Percentiles rank a stretch among this genome's conserved stretches.
phyloP scores from a whole-genome alignment of 306 rosid species.

The Lathyrus tuberosus region DNA sequence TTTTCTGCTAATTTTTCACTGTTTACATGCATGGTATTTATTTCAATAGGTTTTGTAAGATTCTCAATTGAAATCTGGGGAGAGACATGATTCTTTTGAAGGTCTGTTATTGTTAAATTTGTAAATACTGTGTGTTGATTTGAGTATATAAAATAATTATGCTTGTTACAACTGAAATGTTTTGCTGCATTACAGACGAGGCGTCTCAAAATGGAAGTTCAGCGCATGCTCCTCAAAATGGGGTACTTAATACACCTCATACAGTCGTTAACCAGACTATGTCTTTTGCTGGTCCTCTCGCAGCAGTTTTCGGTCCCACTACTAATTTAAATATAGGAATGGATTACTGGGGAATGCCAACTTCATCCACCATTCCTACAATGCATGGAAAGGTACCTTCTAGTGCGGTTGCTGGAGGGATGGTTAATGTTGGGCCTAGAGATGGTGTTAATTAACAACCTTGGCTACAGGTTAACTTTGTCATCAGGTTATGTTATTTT shows the following conservation, averaged over 20 bases:
- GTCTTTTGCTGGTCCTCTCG: constrained; percentile 74
- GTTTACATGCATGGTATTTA: constrained; percentile 1
- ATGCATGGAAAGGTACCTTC: constrained; percentile 78
- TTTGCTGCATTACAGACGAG: constrained; percentile 57
- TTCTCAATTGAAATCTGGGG: constrained; percentile 80
- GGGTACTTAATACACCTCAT: constrained; percentile 69
- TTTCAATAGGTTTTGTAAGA: constrained; percentile 54
- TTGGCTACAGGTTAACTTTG: constrained; percentile 77
- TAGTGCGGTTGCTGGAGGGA: constrained; percentile 82
- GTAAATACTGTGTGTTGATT: constrained; percentile 26
- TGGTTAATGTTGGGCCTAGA: constrained; percentile 76
- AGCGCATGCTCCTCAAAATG: constrained; percentile 74
- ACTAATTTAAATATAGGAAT: constrained; percentile 96
- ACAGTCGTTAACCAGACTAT: constrained; percentile 69
- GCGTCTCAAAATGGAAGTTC: constrained; percentile 84
- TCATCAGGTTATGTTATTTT: constrained; percentile 24
- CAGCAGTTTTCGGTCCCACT: constrained; percentile 80
- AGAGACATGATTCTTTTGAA: constrained; percentile 84
- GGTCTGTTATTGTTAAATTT: constrained; percentile 53
- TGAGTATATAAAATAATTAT: constrained; percentile 33
- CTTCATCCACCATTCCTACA: constrained; percentile 71
- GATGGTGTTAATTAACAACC: constrained; percentile 84
- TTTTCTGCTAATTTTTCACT: too few species aligned
- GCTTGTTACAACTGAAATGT: constrained; percentile 19
- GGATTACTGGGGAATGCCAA: constrained; percentile 94